A percentile compares a stretch with the other conserved stretches of the same genome.
phyloP scores from a whole-genome alignment of 2,329 filamentous ascomycete genomes.

The Falciphora oryzae region DNA sequence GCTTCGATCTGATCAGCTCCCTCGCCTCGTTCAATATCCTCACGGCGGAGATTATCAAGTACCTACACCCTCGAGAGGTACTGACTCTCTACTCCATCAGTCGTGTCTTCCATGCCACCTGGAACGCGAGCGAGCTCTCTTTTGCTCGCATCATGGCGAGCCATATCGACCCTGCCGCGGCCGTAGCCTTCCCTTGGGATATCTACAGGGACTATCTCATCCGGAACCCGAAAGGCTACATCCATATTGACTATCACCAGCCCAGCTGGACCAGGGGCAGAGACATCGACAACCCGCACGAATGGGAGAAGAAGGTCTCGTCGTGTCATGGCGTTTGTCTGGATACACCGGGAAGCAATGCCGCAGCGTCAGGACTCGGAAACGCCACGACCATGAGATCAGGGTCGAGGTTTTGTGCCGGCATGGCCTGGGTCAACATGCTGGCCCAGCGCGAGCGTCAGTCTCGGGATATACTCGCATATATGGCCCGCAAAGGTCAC shows the following conservation, averaged over 20 bases:
- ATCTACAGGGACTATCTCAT: conserved; percentile 53
- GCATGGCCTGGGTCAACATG: conserved; percentile 63
- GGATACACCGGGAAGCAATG: not conserved
- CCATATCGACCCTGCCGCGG: conserved; percentile 48
- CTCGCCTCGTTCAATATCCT: conserved; percentile 45
- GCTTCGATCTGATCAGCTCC: conserved; percentile 37
- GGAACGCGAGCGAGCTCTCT: conserved; percentile 9
- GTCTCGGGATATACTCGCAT: conserved; percentile 56
- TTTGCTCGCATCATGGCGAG: conserved; percentile 32
- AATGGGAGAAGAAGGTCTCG: conserved; percentile 3
- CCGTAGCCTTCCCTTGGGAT: conserved; percentile 53
- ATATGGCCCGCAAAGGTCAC: conserved; percentile 52
- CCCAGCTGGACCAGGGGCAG: conserved; percentile 11
- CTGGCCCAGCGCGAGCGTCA: conserved; percentile 51
- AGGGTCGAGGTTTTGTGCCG: conserved; percentile 8
- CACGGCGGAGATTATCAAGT: conserved; percentile 46
- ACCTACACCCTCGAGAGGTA: conserved; percentile 50
- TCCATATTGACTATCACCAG: conserved; percentile 25
- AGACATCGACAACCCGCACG: conserved; percentile 6
- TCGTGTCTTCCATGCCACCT: conserved; percentile 52
- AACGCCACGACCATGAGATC: no score
- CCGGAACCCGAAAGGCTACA: conserved; percentile 50
- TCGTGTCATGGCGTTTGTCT: not conserved
- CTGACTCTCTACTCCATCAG: conserved; percentile 61
- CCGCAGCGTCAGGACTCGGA: not conserved